Conservation (phyloP, 306 rosid genomes). For the Rosa lucieae region DNA sequence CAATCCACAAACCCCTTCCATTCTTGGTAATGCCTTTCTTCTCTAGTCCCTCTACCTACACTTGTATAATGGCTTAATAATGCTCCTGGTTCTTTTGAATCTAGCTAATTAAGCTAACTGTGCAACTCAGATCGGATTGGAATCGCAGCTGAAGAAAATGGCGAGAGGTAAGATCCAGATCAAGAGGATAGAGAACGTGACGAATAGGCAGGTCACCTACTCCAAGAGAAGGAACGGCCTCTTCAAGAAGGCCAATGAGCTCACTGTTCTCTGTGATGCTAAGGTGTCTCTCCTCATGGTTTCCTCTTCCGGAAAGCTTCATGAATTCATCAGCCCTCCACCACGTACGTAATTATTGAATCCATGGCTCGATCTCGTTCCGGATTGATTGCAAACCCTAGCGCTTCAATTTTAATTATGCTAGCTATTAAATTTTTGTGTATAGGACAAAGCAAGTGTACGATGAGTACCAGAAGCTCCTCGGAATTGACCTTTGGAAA, state of each 20-base stretch:
- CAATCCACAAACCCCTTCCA: neutral
- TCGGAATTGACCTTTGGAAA: conserved; percentile 67
- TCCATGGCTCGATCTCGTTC: neutral
- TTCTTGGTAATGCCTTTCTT: neutral
- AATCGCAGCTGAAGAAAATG: conserved; percentile 33
- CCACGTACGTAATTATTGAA: conserved; percentile 39
- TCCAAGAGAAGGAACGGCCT: conserved; percentile 83
- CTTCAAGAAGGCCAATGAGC: conserved; percentile 89
- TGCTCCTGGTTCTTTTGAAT: neutral
- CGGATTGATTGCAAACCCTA: neutral
- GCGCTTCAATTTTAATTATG: neutral
- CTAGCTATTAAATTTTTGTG: neutral
- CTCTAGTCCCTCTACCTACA: neutral
- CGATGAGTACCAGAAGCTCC: conserved; percentile 66
- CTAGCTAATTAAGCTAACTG: neutral
- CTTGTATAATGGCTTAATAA: neutral
- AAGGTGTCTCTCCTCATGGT: conserved; percentile 71
- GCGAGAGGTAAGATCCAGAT: conserved; percentile 97
- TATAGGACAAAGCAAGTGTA: conserved; percentile 66
- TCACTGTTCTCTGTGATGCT: conserved; percentile 87
- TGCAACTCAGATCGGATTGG: conserved; percentile 1
- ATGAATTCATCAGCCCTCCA: conserved; percentile 60
- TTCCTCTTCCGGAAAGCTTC: conserved; percentile 68
- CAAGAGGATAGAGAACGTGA: conserved; percentile 81
- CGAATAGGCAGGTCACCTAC: conserved; percentile 81